Evolutionary conservation across 164 flowering plant genomes (phyloP), one percentile per base, ranked within the genome.

Genomic region (Stephania cephalantha): DNA sequence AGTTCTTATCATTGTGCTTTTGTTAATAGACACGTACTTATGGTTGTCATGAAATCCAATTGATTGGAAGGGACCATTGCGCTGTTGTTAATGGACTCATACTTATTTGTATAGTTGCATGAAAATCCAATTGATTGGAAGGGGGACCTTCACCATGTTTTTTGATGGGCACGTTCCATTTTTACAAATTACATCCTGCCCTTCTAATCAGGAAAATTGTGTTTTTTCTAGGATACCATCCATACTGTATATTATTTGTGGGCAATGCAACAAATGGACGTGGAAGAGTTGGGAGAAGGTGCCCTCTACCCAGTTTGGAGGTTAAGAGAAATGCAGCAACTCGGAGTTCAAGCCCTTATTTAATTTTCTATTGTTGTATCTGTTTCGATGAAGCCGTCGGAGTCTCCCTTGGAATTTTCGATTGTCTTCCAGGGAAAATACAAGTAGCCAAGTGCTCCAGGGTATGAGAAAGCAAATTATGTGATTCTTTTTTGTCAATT

Each of bases 191-290:
- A 35, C 42, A 35, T 35, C 42, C 42, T 35, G 4, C 20, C 65
- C 15, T 61, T 61, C 20, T 63, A 63, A 63, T 69, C 7, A 5
- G 63, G 9, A 15, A 20, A 1, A 29, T 31, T 0, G 18, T 3
- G 30, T 35, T 71, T 35, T 58, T 7, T 35, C 45, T 85, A 95
- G 98, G 98, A 95, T 70, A 90, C 97, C 6, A 95, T 95, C 75
- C 97, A 90, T 77, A 91, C 95, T 18, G 95, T 93, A 50, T 82
- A 79, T 71, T 91, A 95, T 81, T 88, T 85, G 1, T 95, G 98
- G 98, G 98, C 99, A 0, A 90, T 95, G 99, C 95, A 91, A 77
- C 93, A 79, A 84, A 72, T 91, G 65, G 92, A 92, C 71, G 79
- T 79, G 0, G 95, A 91, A 79, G 97, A 92, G 74, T 82, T 84